Base-by-base conservation (phyloP, 768 basidiomycete species). In the Daedaleopsis sinensis region DNA sequence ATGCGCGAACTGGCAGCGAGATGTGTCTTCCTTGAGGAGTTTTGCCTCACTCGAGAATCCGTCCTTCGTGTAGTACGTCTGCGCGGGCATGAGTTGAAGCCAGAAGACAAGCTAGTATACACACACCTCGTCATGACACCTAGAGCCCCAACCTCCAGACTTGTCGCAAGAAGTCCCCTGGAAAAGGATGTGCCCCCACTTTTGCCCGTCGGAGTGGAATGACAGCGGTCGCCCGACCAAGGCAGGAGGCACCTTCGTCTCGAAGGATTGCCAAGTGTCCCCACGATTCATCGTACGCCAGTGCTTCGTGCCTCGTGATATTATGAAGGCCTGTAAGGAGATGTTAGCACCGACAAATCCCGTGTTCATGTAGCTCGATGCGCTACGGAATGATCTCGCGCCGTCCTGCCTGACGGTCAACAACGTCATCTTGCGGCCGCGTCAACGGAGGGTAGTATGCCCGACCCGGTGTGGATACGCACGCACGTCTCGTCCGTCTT, bases 21-120 rank as follows among this genome's bases (percentile, higher is more conserved):
- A 79, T 0, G 90, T 91, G 64, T 95, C 89, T 0, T 75, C 68
- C 15, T 96, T 79, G 24, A 99, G 83, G 2, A 79, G 71, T 55
- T 83, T 70, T 0, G 88, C 77, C 0, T 79, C 70, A 53, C 86
- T 82, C 23, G 82, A 75, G 77, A 99, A 98, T 0, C 87, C 90
- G 54, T 95, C 86, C 64, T 81, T 88, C 18, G 96, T 97, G 76
- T 93, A 93, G 71, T 84, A 98, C 2, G 96, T 95, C 90, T 98
- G 66, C 49, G 59, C 3, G 47, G 23, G 19, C 23, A 13, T 49
- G 10, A 49, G 47, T 24, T 4, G 39, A 42, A 32, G 19, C 13
- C 8, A 24, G 5, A 10, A 49, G 11, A 11, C 3, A 1, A 24
- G 23, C 23, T 13, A n/a, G 19, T 23, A 75, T 23, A 16, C 27